phyloP scores from a whole-genome alignment of 2,329 filamentous ascomycete genomes.

The Penicillium sp. region DNA sequence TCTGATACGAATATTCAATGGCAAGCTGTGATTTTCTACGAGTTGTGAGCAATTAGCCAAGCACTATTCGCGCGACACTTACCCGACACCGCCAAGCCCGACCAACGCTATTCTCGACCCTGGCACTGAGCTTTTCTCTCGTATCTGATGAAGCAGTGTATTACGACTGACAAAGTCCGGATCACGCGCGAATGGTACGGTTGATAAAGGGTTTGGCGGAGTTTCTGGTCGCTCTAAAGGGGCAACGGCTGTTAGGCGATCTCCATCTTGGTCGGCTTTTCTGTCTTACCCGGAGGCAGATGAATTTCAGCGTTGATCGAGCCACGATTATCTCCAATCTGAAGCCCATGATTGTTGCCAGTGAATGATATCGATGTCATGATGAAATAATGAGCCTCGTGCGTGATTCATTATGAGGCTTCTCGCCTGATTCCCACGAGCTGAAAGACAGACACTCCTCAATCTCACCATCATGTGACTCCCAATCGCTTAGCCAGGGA shows the following conservation, averaged over 20 bases:
- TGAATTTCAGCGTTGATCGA: not conserved
- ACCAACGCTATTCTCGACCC: constrained; percentile 7
- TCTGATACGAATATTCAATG: not conserved
- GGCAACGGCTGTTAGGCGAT: too few relatives aligned
- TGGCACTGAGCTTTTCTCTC: not conserved
- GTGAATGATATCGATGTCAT: not conserved
- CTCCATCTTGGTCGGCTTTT: too few relatives aligned
- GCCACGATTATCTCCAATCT: not conserved
- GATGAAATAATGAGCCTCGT: too few relatives aligned
- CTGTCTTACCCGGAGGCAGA: not conserved
- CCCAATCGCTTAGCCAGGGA: too few relatives aligned
- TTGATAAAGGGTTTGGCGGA: not conserved
- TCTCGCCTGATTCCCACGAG: too few relatives aligned
- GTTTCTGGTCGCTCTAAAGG: too few relatives aligned
- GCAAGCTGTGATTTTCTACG: not conserved
- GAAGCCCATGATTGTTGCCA: not conserved
- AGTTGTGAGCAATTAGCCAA: not conserved
- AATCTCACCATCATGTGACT: too few relatives aligned
- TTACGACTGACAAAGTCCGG: constrained; percentile 6
- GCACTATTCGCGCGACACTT: not conserved
- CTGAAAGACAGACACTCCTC: too few relatives aligned
- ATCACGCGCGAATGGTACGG: constrained; percentile 2
- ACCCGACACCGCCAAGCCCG: not conserved
- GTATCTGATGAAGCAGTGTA: not conserved
- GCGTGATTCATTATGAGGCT: too few relatives aligned